Base-by-base conservation (phyloP, 2,329 filamentous ascomycete species). In the Penicillium psychrosexuale region DNA sequence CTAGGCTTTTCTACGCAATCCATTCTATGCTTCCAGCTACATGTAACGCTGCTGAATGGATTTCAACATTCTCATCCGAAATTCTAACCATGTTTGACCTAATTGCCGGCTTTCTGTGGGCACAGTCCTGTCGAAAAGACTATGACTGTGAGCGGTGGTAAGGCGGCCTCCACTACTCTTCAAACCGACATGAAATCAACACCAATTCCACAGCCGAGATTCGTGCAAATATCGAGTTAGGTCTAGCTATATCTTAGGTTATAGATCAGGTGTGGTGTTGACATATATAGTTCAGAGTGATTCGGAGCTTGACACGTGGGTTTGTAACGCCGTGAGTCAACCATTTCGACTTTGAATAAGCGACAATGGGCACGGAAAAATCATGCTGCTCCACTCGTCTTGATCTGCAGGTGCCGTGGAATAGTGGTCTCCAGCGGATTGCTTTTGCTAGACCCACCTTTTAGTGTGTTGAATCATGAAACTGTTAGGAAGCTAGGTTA, bases 101-200 rank as follows among this genome's bases (percentile, higher is more conserved):
- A 3, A 8, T 33, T 19, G 30, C 22, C 8, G 8, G 28, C 12
- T 13, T 15, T 13, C 11, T 17, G 3, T 8, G 8, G 12, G 22
- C 24, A 31, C 24, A 30, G 31, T 39, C 19, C 56, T 11, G 60
- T 68, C 0, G 66, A 69, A 1, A 66, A 75, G 40, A 72, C 71
- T 7, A 3, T 17, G 9, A n/a, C 13, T 15, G 5, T 28, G 24
- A 12, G 9, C 39, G 4, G 24, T 5, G 24, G 19, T 30, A 30
- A 17, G 6, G 8, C 27, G 27, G 6, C 24, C 15, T 1, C 28
- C n/a, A 19, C 24, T 0, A 74, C 75, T 39, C 75, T 82, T 31
- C 12, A 24, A 8, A 38, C 36, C 9, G 65, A 82, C 22, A 81
- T 0, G 79, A 80, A 0, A 67, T 70, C n/a, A 82, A 80, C 55